phyloP scores from a whole-genome alignment of 2,329 filamentous ascomycete species.

The Fusarium nurragi region DNA sequence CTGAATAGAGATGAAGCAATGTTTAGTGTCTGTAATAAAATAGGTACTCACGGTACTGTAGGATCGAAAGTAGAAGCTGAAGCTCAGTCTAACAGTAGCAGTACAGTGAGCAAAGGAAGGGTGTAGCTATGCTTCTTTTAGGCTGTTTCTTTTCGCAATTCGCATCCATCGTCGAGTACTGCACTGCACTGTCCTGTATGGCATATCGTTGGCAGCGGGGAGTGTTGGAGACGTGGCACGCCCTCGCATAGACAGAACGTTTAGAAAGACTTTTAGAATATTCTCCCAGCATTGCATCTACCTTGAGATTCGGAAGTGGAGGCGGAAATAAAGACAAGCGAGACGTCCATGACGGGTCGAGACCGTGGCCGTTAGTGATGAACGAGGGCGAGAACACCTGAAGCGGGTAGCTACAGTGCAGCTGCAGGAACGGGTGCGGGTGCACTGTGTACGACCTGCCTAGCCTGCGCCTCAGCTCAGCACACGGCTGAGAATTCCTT shows the following conservation, averaged over 20 bases:
- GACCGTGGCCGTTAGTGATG: slow-evolving; percentile 22
- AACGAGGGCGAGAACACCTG: slow-evolving; percentile 17
- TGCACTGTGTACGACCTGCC: slow-evolving; percentile 15
- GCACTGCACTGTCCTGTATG: neutral
- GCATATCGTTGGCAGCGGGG: neutral
- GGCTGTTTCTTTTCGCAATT: slow-evolving; percentile 10
- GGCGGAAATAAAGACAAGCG: slow-evolving; percentile 7
- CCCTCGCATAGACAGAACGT: neutral
- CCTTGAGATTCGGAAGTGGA: slow-evolving; percentile 9
- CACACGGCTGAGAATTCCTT: slow-evolving; percentile 16
- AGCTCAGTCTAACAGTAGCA: slow-evolving; percentile 13
- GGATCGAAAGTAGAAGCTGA: slow-evolving; percentile 15
- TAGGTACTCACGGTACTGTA: neutral
- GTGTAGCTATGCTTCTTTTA: slow-evolving; percentile 24
- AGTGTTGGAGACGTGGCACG: neutral
- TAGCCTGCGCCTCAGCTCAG: neutral
- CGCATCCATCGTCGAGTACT: neutral
- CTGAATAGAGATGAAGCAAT: slow-evolving; percentile 18
- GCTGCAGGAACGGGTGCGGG: neutral
- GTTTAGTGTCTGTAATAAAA: neutral
- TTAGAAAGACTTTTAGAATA: slow-evolving; percentile 7
- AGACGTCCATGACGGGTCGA: slow-evolving; percentile 12
- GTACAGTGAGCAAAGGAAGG: slow-evolving; percentile 12
- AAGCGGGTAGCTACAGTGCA: slow-evolving; percentile 21
- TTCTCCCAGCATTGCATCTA: neutral